These are phyloP conservation scores for Wallemia hederae DNA, from an alignment of 1,284 basidiomycete genomes.

Conservation along the genomic window DNA sequence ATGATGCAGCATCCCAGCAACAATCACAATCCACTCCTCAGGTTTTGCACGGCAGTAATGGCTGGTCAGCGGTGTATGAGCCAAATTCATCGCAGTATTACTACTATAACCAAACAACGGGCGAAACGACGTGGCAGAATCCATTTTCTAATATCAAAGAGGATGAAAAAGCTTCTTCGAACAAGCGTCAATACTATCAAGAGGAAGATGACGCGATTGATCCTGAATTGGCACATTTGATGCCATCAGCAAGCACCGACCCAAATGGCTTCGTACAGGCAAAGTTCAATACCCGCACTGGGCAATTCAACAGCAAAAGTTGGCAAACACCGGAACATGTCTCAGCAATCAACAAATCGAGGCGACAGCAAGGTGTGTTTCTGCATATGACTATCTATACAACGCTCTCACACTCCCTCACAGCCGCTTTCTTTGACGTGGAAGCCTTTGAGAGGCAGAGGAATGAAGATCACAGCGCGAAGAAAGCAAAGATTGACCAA, in stretches of 20 bases:
- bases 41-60: neutral
- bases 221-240: constrained; percentile 48
- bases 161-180: neutral
- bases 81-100: constrained; percentile 29
- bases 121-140: constrained; percentile 67
- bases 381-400: constrained; percentile 56
- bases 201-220: constrained; percentile 17
- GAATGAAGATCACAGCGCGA: constrained; percentile 13
- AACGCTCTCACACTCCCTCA: constrained; percentile 25
- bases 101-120: constrained; percentile 48
- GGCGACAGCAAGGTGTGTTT: constrained; percentile 42
- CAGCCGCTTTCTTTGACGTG: constrained; percentile 62
- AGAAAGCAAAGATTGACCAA: neutral
- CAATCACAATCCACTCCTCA: neutral
- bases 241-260: constrained; percentile 29
- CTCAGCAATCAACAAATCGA: constrained; percentile 19
- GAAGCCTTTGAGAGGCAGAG: constrained; percentile 46
- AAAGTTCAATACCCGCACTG: constrained; percentile 58
- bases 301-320: constrained; percentile 28
- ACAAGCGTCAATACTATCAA: neutral
- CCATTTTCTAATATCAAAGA: constrained; percentile 26
- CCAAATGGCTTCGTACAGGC: constrained; percentile 23
- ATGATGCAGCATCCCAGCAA: neutral
- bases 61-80: neutral
- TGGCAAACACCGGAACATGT: constrained; percentile 11